A percentile compares a stretch with the other conserved stretches of the same genome.
Evolutionary conservation across 225 moss, liverwort and hornwort species (phyloP).

Genomic region (Neckera pumila): DNA sequence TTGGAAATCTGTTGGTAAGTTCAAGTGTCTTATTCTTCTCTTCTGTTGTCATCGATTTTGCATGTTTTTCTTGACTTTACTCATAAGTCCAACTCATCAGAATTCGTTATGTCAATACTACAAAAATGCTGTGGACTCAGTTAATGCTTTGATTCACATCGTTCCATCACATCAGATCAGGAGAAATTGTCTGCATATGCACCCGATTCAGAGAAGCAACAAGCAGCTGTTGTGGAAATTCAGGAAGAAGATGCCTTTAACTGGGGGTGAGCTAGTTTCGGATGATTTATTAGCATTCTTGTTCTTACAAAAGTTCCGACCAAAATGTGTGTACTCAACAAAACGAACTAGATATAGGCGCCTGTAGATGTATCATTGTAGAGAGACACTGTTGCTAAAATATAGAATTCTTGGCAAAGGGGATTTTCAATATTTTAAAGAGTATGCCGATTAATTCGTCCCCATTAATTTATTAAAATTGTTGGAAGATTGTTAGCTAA

Average conservation of each 20-base stretch:
- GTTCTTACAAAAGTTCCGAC: neutral
- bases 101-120: neutral
- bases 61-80: neutral
- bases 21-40: neutral
- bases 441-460: neutral
- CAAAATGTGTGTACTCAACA: neutral
- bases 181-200: slow-evolving; percentile 40
- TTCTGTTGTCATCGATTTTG: neutral
- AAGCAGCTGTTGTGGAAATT: slow-evolving; percentile 66
- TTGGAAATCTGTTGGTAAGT: slow-evolving; percentile 65
- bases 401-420: neutral
- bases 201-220: slow-evolving; percentile 83
- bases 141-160: neutral
- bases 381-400: neutral
- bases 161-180: slow-evolving; percentile 29
- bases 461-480: neutral
- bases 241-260: slow-evolving; percentile 86
- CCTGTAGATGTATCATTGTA: neutral
- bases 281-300: neutral
- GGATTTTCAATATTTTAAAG: neutral
- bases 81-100: neutral
- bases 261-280: slow-evolving; percentile 56
- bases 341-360: neutral
- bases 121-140: neutral
- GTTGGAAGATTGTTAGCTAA: neutral